Percentiles rank a stretch among this genome's conserved stretches.
phyloP scores from a whole-genome alignment of 441 rosid genomes.

The Mallotus japonicus region DNA sequence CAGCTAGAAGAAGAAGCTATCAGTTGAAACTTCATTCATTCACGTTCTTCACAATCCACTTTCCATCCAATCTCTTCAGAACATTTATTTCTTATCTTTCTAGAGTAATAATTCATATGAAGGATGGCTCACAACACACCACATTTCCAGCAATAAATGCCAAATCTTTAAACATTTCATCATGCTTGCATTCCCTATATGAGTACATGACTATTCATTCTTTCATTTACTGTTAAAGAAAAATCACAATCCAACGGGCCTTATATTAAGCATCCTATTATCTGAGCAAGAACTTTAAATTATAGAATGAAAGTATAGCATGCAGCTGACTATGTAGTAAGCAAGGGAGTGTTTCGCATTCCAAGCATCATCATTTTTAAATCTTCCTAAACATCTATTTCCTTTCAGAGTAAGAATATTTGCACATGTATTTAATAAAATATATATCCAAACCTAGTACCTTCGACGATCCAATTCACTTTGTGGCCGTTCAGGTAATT shows the following conservation, averaged over 20 bases:
- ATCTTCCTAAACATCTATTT: not conserved
- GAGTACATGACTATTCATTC: not conserved
- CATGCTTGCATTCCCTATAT: not conserved
- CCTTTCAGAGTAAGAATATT: not conserved
- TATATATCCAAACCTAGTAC: conserved; percentile 33
- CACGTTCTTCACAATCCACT: not conserved
- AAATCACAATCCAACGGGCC: not conserved
- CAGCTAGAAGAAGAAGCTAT: not conserved
- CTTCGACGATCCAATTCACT: conserved; percentile 85
- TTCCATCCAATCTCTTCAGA: not conserved
- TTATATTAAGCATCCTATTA: not conserved
- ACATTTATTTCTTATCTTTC: not conserved
- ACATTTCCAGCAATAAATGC: not conserved
- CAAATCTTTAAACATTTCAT: not conserved
- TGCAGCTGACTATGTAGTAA: not conserved
- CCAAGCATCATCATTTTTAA: not conserved
- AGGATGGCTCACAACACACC: not conserved
- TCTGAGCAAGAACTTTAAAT: not conserved
- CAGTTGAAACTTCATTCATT: not conserved
- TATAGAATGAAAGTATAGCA: not conserved
- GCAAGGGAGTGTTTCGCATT: not conserved
- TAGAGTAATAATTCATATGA: not conserved
- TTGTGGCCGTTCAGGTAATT: conserved; percentile 81
- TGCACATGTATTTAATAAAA: not conserved
- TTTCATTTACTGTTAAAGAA: not conserved